Percentiles rank a stretch among this genome's conserved stretches.
phyloP scores from a whole-genome alignment of 768 basidiomycete genomes.

The Trametes villosa region DNA sequence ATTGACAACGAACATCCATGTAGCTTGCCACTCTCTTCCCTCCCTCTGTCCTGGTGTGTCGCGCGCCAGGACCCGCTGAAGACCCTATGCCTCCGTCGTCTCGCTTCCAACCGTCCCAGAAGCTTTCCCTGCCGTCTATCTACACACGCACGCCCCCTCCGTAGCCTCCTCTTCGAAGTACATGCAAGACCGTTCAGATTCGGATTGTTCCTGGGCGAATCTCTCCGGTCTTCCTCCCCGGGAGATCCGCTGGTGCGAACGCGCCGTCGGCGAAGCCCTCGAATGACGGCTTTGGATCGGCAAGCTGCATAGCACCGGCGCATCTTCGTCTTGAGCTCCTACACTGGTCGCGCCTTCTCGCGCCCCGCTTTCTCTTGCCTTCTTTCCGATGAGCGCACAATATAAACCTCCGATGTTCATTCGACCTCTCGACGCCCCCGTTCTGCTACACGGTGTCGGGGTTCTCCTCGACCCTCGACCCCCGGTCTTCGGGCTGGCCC shows the following conservation, averaged over 20 bases:
- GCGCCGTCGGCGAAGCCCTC: constrained; percentile 82
- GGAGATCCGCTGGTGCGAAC: constrained; percentile 89
- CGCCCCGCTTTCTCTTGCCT: constrained; percentile 34
- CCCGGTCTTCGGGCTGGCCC: constrained; percentile 16
- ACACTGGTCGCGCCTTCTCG: constrained; percentile 16
- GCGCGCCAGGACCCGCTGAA: constrained; percentile 76
- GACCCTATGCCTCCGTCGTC: constrained; percentile 64
- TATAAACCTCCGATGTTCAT: constrained; percentile 26
- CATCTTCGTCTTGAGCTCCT: constrained; percentile 13
- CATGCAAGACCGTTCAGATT: constrained; percentile 91
- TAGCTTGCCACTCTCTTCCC: constrained; percentile 56
- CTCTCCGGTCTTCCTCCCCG: constrained; percentile 84
- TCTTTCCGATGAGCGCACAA: constrained; percentile 32
- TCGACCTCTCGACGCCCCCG: constrained; percentile 24
- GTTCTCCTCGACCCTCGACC: neutral
- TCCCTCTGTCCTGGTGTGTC: constrained; percentile 69
- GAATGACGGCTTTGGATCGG: constrained; percentile 95
- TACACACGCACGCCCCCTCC: constrained; percentile 63
- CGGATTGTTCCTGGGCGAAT: constrained; percentile 93
- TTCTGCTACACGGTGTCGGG: constrained; percentile 1
- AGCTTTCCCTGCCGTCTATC: constrained; percentile 44
- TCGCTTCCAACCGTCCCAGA: constrained; percentile 41
- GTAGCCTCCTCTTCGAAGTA: constrained; percentile 76
- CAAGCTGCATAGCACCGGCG: constrained; percentile 49
- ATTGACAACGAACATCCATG: constrained; percentile 36